A percentile compares a stretch with the other conserved stretches of the same genome.
phyloP scores from a whole-genome alignment of 2,329 filamentous ascomycete genomes.

The Neonectria faginata region DNA sequence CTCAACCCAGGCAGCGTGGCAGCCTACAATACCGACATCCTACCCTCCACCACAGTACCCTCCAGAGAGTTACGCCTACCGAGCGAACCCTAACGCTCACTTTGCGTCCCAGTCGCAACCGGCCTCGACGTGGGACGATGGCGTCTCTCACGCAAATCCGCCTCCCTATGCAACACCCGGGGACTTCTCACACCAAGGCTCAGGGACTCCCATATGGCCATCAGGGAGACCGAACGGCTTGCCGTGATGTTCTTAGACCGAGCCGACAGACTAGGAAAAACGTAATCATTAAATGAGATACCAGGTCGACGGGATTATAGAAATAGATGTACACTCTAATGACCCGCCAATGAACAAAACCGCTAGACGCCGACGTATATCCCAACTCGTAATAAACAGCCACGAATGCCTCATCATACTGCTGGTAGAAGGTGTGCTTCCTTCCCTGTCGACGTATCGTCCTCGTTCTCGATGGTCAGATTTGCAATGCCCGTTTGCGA shows the following conservation, averaged over 20 bases:
- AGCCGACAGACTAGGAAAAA: background rate
- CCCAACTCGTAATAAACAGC: constrained; percentile 30
- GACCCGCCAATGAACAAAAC: constrained; percentile 22
- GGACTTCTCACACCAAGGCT: background rate
- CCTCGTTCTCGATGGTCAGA: constrained; percentile 44
- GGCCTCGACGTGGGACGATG: background rate
- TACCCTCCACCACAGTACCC: background rate
- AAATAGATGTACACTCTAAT: constrained; percentile 27
- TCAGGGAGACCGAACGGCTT: background rate
- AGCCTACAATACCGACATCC: background rate
- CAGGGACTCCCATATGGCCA: background rate
- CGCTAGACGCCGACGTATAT: constrained; percentile 24
- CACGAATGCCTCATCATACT: constrained; percentile 29
- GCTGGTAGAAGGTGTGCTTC: constrained; percentile 40
- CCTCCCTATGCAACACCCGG: background rate
- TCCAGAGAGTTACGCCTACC: constrained; percentile 1
- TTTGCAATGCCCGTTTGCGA: constrained; percentile 54
- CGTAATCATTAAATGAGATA: constrained; percentile 19
- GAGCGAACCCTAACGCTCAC: background rate
- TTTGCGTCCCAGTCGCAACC: background rate
- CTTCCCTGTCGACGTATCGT: constrained; percentile 34
- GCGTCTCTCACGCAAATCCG: background rate
- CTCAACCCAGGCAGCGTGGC: background rate
- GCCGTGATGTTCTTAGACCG: background rate
- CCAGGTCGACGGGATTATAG: constrained; percentile 20